These are phyloP conservation scores for Saccharomyces hybrid DNA, from an alignment of 1,139 yeast species.

Conservation along the genomic window DNA sequence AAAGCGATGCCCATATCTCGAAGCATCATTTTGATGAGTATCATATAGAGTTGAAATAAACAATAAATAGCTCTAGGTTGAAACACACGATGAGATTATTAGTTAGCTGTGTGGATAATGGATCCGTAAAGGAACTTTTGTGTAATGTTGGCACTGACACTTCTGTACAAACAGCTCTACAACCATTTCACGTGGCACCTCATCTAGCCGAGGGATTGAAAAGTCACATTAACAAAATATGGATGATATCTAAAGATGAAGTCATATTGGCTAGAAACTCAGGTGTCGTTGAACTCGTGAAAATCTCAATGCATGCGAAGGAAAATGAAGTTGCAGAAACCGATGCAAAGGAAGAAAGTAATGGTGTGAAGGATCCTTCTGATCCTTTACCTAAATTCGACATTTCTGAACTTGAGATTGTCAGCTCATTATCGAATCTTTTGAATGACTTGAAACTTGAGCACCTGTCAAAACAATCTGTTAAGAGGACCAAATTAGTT, in stretches of 20 bases:
- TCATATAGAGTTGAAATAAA: not conserved
- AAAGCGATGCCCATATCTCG: not conserved
- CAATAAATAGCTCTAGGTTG: not conserved
- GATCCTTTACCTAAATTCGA: constrained; percentile 18
- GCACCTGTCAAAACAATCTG: constrained; percentile 19
- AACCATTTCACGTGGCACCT: constrained; percentile 43
- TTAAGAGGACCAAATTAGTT: constrained; percentile 22
- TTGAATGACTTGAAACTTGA: constrained; percentile 21
- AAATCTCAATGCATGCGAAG: constrained; percentile 2
- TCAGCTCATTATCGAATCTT: constrained; percentile 14
- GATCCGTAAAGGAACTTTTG: constrained; percentile 39
- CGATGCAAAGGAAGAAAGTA: not conserved
- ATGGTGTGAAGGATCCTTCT: constrained; percentile 4
- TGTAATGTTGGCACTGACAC: constrained; percentile 63
- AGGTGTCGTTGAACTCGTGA: constrained; percentile 27
- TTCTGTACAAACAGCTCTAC: constrained; percentile 49
- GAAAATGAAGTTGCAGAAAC: constrained; percentile 2
- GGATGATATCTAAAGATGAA: constrained; percentile 5
- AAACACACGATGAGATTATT: constrained; percentile 22
- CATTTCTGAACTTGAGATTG: constrained; percentile 11
- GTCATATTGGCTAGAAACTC: constrained; percentile 22
- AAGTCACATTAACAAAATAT: constrained; percentile 12
- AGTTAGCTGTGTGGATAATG: constrained; percentile 28
- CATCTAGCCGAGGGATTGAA: constrained; percentile 35
- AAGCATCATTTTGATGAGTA: not conserved